Conservation (phyloP, 2,329 filamentous ascomycete genomes). For the Blastomyces silverae region DNA sequence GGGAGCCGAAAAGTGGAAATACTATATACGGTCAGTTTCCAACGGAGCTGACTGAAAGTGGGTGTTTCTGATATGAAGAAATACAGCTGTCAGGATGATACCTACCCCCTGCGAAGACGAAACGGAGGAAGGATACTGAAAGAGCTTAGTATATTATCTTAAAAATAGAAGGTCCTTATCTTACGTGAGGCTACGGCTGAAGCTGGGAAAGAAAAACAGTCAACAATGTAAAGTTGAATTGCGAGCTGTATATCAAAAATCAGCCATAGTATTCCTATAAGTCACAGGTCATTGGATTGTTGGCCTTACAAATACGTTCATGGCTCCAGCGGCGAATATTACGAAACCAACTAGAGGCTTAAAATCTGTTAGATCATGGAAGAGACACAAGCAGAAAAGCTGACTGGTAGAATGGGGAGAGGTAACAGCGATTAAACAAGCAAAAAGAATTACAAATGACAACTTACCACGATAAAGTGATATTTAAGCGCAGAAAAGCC, state of each 20-base stretch:
- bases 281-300: neutral
- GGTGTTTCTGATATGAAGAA: neutral
- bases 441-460: neutral
- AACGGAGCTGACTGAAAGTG: neutral
- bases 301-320: slow-evolving; percentile 13
- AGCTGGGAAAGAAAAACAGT: slow-evolving; percentile 11
- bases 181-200: slow-evolving; percentile 13
- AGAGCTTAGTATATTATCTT: slow-evolving; percentile 4
- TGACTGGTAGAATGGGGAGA: neutral
- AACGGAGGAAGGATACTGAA: slow-evolving; percentile 13
- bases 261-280: neutral
- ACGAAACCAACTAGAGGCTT: slow-evolving; percentile 11
- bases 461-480: slow-evolving; percentile 14
- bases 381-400: neutral
- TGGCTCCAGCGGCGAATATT: slow-evolving; percentile 8
- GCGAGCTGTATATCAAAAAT: slow-evolving; percentile 7
- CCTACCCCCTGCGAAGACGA: slow-evolving; percentile 13
- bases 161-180: neutral
- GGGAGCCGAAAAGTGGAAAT: slow-evolving; percentile 13
- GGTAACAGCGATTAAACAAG: neutral
- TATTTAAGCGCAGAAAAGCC: slow-evolving; percentile 9
- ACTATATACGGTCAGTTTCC: neutral
- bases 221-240: slow-evolving; percentile 13
- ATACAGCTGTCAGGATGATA: neutral
- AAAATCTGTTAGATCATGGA: neutral